phyloP scores from a whole-genome alignment of 2,329 filamentous ascomycete species.

The Diaporthe ilicicola region DNA sequence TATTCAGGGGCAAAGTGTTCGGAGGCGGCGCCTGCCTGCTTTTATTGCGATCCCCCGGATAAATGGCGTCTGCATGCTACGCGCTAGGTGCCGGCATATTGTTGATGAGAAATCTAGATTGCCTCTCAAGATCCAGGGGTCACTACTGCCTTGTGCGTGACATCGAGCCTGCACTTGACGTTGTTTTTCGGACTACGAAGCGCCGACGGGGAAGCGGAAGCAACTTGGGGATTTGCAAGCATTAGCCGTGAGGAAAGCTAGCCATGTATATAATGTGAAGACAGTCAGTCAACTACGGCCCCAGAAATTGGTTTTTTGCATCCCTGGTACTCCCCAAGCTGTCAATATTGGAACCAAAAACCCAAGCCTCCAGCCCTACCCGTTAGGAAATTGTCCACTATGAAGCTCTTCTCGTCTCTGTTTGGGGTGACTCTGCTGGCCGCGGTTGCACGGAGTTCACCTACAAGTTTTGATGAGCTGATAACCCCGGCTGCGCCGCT shows the following conservation, averaged over 20 bases:
- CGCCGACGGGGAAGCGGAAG: conserved; percentile 22
- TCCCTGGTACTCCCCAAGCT: not conserved
- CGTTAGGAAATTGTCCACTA: not conserved
- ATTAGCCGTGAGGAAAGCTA: not conserved
- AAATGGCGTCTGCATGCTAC: not conserved
- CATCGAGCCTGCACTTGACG: not conserved
- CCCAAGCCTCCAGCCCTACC: not conserved
- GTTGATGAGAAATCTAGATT: conserved; percentile 5
- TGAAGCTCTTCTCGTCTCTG: conserved; percentile 9
- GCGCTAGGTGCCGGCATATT: conserved; percentile 4
- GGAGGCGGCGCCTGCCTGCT: not conserved
- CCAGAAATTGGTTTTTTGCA: too few species aligned
- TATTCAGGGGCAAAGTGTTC: conserved; percentile 3
- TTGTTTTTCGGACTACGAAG: conserved; percentile 12
- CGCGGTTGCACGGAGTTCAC: conserved; percentile 29
- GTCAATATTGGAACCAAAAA: too few species aligned
- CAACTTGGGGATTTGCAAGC: not conserved
- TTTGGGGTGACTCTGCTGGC: conserved; percentile 31
- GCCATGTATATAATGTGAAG: not conserved
- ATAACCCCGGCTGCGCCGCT: conserved; percentile 35
- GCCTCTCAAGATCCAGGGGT: not conserved
- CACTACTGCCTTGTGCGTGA: not conserved
- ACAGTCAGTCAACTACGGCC: not conserved
- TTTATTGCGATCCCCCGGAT: conserved; percentile 9
- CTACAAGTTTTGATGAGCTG: conserved; percentile 36